Base-by-base conservation (phyloP, 2,329 filamentous ascomycete genomes). In the Alternaria triticimaculans region DNA sequence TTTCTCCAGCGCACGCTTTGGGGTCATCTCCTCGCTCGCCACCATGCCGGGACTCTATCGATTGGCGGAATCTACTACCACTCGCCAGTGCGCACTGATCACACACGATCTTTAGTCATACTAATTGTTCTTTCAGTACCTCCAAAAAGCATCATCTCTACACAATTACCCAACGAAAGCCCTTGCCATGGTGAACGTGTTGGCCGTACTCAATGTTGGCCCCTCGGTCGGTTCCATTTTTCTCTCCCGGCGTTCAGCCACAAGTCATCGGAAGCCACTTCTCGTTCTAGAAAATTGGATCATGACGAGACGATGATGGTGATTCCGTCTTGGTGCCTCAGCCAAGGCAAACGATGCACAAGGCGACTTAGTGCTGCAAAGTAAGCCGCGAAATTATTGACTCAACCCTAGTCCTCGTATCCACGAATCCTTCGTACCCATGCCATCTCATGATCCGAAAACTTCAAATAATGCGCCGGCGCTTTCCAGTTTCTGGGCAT, bases 301-400 rank as follows among this genome's bases (percentile, higher is more conserved):
- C 18, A 15, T 46, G 30, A 48, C 53, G 28, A 50, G 30, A 54
- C 57, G 46, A 56, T 26, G 55, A 61, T 43, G 37, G 45, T 53
- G 23, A 56, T 54, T 33, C 59, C 37, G 46, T 56, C 33, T 53
- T 63, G 61, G 43, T 11, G 37, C 56, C 46, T 54, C 56, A 60
- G 60, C 60, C 58, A 64, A 26, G 51, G 43, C 50, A 20, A 41
- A 25, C 21, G 33, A 60, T 50, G 33, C 43, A 48, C 33, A 37
- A 37, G 51, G 33, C 51, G 48, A 51, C 50, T 60, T 64, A 63
- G 60, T 64, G 55, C 48, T 14, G 63, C 49, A 50, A 33, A 60
- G 62, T 66, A 65, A 67, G 66, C 67, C 62, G 55, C 63, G 37
- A 61, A 64, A 67, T 63, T 60, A 69, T 69, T 72, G 66, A 67